phyloP scores from a whole-genome alignment of 1,284 basidiomycete genomes.

The Melampsora larici-populina region DNA sequence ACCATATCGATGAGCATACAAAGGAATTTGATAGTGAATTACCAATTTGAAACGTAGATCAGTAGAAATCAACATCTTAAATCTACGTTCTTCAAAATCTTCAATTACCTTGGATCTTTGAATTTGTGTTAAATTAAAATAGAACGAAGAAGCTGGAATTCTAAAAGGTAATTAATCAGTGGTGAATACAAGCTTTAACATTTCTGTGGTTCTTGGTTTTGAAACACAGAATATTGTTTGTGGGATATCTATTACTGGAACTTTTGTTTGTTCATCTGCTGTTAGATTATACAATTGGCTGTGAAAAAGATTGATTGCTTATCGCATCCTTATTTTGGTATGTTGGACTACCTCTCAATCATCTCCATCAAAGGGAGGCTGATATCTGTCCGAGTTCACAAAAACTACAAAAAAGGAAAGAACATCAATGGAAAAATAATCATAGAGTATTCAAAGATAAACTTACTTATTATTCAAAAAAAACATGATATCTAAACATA shows the following conservation, averaged over 20 bases:
- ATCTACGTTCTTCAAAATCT: slow-evolving; percentile 71
- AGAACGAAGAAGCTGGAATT: slow-evolving; percentile 82
- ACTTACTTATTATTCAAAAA: too few species aligned
- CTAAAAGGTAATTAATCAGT: slow-evolving; percentile 66
- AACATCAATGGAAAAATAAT: too few species aligned
- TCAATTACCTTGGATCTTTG: slow-evolving; percentile 78
- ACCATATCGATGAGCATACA: slow-evolving; percentile 64
- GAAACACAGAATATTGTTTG: slow-evolving; percentile 93
- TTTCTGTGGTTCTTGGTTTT: slow-evolving; percentile 77
- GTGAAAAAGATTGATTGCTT: too few species aligned
- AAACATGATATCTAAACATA: too few species aligned
- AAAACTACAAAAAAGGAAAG: too few species aligned
- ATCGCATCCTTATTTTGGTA: too few species aligned
- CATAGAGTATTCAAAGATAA: too few species aligned
- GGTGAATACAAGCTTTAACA: slow-evolving; percentile 71
- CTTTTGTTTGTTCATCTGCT: slow-evolving; percentile 58
- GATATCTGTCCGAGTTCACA: too few species aligned
- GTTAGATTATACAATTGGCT: too few species aligned
- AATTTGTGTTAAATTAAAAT: slow-evolving; percentile 86
- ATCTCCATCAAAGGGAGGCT: too few species aligned
- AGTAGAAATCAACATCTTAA: slow-evolving; percentile 52
- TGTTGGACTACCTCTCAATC: too few species aligned
- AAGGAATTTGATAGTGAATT: slow-evolving; percentile 92
- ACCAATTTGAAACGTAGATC: slow-evolving; percentile 75
- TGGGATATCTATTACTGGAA: slow-evolving; percentile 61